Conservation (phyloP, 1,284 basidiomycete genomes). For the Boletus calvinii region DNA sequence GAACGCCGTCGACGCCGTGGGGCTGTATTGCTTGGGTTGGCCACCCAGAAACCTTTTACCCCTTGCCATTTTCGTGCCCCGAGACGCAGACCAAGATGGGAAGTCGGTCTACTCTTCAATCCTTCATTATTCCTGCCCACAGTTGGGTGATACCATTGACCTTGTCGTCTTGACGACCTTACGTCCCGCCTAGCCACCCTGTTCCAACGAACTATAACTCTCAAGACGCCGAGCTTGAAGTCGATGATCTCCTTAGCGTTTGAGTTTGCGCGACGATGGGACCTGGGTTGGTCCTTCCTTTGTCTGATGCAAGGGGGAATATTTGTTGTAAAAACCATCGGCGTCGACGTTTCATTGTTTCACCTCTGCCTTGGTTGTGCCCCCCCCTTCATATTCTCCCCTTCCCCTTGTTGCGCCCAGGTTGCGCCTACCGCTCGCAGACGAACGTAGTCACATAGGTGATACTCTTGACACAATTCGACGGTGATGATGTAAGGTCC, state of each 20-base stretch:
- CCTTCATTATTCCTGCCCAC: no score
- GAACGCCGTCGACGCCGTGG: slow-evolving; percentile 31
- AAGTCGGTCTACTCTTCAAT: no score
- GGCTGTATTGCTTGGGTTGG: slow-evolving; percentile 11
- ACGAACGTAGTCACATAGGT: not conserved
- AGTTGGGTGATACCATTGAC: no score
- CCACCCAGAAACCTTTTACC: not conserved
- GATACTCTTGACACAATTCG: not conserved
- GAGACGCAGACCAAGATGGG: no score
- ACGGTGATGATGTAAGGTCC: not conserved
- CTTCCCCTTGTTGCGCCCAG: not conserved
- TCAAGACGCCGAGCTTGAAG: no score
- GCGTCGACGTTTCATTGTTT: not conserved
- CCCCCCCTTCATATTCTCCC: not conserved
- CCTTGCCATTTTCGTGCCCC: no score
- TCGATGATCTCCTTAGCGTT: no score
- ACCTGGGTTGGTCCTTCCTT: not conserved
- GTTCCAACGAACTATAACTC: no score
- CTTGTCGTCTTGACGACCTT: no score
- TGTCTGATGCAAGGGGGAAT: not conserved
- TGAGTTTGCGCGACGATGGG: no score
- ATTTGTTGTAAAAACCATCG: not conserved
- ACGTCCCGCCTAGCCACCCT: no score
- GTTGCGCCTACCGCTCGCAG: not conserved
- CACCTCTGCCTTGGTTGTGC: not conserved